Evolutionary conservation across 2,329 filamentous ascomycete genomes (phyloP), one percentile per base, ranked within the genome.

Genomic region (Clonostachys byssicola): DNA sequence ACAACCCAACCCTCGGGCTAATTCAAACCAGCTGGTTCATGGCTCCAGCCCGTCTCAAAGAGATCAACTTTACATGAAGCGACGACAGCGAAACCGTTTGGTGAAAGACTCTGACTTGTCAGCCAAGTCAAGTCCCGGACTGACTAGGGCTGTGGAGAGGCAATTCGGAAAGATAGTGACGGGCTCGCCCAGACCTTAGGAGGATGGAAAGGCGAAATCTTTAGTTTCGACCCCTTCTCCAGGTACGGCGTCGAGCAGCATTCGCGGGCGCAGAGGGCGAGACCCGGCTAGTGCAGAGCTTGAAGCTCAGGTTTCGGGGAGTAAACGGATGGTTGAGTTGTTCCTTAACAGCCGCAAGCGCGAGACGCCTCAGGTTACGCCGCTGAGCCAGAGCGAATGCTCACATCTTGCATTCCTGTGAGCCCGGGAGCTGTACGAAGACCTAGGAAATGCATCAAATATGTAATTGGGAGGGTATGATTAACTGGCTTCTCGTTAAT

Each of bases 271-370:
- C 46, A 17, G 53, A 58, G 7, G 48, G 52, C 47, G 62, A 67
- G 38, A 57, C 61, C 0, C 23, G 23, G 23, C 23, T 30, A 30
- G 23, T 30, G 23, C 23, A 30, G 23, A 30, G 10, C 23, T 30
- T 13, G 44, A 39, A 17, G 34, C 14, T 35, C 68, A 72, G 48
- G 59, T 58, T 0, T 58, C 70, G 49, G 72, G 72, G 3, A 75
- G 75, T 53, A 72, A 72, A 57, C 65, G 65, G 40, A 79, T 81
- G 72, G 76, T 81, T 8, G 76, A 81, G 45, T 49, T 74, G 43
- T 80, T 81, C 55, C 61, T 81, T 30, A 78, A 65, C 49, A 77
- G 70, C 42, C 67, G 77, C 16, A 66, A 71, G 14, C 71, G 60
- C 50, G 65, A 67, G 12, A 67, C 71, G 36, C 58, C 63, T 20